These are phyloP conservation scores for Backusella liffmaniae DNA, from an alignment of 192 early-diverging fungal genomes.

Conservation along the genomic window DNA sequence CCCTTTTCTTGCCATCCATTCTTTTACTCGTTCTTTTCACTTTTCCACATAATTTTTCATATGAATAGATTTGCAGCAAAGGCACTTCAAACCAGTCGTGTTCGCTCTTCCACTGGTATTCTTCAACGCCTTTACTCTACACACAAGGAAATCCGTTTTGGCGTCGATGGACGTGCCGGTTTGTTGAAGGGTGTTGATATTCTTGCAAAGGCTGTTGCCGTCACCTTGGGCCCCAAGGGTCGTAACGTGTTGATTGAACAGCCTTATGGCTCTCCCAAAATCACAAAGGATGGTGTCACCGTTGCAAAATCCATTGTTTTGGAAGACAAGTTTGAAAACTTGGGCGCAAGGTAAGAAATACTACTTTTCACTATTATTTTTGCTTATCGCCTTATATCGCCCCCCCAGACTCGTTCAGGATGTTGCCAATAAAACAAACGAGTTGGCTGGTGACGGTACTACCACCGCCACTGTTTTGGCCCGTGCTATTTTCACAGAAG, in stretches of 20 bases:
- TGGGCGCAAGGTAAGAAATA: conserved; percentile 74
- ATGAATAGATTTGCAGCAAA: conserved; percentile 35
- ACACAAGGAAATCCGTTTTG: conserved; percentile 97
- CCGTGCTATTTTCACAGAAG: conserved; percentile 97
- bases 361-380: not conserved
- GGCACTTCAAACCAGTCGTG: conserved; percentile 15
- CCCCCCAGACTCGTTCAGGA: conserved; percentile 85
- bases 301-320: conserved; percentile 96
- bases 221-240: conserved; percentile 98
- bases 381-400: too few relatives aligned
- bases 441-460: conserved; percentile 97
- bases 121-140: conserved; percentile 63
- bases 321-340: conserved; percentile 98
- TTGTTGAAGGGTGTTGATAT: conserved; percentile 94
- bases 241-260: conserved; percentile 98
- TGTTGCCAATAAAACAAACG: conserved; percentile 99
- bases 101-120: conserved; percentile 18
- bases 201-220: conserved; percentile 96
- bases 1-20: not conserved
- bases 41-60: not conserved
- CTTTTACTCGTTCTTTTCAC: not conserved
- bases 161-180: conserved; percentile 89
- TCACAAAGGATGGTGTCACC: conserved; percentile 99
- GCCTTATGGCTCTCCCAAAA: conserved; percentile 95
- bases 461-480: conserved; percentile 98